Evolutionary conservation across 441 rosid genomes (phyloP), one percentile per base, ranked within the genome.

Genomic region (Euphorbia schlechtendalii): DNA sequence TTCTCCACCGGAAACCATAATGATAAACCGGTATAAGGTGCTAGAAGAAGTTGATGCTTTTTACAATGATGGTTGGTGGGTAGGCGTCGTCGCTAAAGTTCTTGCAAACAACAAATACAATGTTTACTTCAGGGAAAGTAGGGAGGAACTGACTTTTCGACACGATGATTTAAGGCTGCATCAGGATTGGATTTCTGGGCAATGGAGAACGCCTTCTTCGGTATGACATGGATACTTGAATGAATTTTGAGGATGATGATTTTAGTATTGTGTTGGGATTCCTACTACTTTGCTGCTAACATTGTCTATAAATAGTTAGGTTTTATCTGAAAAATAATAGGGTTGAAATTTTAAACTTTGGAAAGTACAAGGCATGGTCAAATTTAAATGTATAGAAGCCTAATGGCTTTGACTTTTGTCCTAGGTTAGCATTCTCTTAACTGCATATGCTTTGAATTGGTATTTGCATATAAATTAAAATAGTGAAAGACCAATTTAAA

Each of bases 41-140:
- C 80, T 73, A 61, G 91, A 84, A 18, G 87, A 86, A 79, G 96
- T 92, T 34, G 78, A 92, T 78, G 97, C 97, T 27, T 74, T 73
- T 49, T 86, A 85, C 72, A 85, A 85, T 60, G 98, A 90, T 73
- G 90, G 87, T 32, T 92, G 97, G 97, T 88, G 98, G 96, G 84
- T 83, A 4, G 96, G 98, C 46, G 76, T 75, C 54, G 61, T 92
- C 54, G 56, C 66, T n/a, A 84, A 80, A 82, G 82, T 84, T 74
- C 82, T 78, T 25, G 52, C 52, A 11, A 57, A 78, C 68, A 69
- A 82, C 18, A 82, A 59, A 66, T 92, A 86, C 71, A 4, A 21
- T 17, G 88, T 90, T 62, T 71, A 68, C 76, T 92, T 92, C 63
- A 73, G 67, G 74, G 72, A 71, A 32, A 77, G 78, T 20, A n/a